Percentiles rank a stretch among this genome's conserved stretches.
Conservation (phyloP, 2,329 filamentous ascomycete species). For the Penicillium sp. region DNA sequence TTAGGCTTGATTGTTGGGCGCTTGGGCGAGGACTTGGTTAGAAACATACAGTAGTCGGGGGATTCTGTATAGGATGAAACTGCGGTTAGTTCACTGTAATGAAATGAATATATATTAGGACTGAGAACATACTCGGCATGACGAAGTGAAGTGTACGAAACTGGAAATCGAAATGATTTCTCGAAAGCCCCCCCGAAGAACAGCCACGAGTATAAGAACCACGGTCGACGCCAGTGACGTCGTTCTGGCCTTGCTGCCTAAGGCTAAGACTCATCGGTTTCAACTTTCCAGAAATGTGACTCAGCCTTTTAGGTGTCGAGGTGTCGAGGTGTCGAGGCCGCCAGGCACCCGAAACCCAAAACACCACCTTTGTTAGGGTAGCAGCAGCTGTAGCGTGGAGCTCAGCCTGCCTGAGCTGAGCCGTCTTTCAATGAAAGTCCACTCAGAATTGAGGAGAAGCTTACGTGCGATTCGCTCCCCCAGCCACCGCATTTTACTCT, state of each 20-base stretch:
- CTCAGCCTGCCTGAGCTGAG: background rate
- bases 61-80: slow-evolving; percentile 21
- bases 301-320: background rate
- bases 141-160: slow-evolving; percentile 3
- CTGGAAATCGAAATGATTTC: slow-evolving; percentile 4
- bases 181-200: background rate
- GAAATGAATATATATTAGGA: background rate
- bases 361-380: background rate
- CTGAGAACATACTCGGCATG: slow-evolving; percentile 29
- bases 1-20: slow-evolving; percentile 7
- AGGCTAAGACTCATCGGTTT: background rate
- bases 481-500: slow-evolving; percentile 28
- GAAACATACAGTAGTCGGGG: slow-evolving; percentile 46
- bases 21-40: background rate
- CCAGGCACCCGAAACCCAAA: background rate
- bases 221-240: slow-evolving; percentile 23
- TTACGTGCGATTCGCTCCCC: slow-evolving; percentile 6
- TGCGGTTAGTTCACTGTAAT: background rate
- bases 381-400: background rate
- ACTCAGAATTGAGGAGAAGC: background rate
- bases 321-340: background rate
- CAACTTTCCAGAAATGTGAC: background rate
- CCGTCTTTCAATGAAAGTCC: background rate
- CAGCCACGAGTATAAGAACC: slow-evolving; percentile 9
- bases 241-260: slow-evolving; percentile 6